Base-by-base conservation (phyloP, 169 alveolate genomes). In the Cryptosporidium ryanae region DNA sequence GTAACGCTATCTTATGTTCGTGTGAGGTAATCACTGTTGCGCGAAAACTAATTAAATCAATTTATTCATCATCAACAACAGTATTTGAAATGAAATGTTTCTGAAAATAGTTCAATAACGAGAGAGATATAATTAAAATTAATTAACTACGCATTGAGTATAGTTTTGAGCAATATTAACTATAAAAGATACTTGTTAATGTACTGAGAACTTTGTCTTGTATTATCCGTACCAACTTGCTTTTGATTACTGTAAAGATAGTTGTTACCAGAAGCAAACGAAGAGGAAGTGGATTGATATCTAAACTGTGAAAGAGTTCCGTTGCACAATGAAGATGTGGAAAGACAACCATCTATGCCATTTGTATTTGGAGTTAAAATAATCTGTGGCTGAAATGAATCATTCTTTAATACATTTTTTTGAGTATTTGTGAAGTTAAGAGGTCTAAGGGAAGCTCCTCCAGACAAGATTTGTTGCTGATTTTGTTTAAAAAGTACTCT, bases 401-500 rank as follows among this genome's bases (percentile, higher is more conserved):
- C 55, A 27, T 68, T 54, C 8, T 29, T 68, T 5, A 31, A 50
- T 18, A 52, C 25, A 49, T 32, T 12, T 10, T 2, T 31, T 10
- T 68, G 83, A 10, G 43, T 31, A 12, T 15, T 2, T 0, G 46
- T 21, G 55, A 27, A 18, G 38, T 68, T 52, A 23, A 50, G 12
- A 13, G 83, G 65, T 31, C 50, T 68, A 31, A 68, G 54, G 27
- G 83, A 52, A 2, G 83, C 32, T 3, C 83, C 83, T 18, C 29
- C 32, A 32, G 65, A 23, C 8, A 38, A 4, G 8, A 10, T 10
- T 10, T 38, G 3, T 38, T 38, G 46, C 8, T 38, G 46, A 10
- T 10, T 0, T 38, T 38, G 46, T 38, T 38, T 38, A 0, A 38
- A 38, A 38, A 38, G 8, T 6, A 38, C 3, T 25, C 23, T 66